A percentile compares a stretch with the other conserved stretches of the same genome.
These are phyloP conservation scores for Zygnema cylindricum DNA, from an alignment of 139 green algal species.

Conservation along the genomic window DNA sequence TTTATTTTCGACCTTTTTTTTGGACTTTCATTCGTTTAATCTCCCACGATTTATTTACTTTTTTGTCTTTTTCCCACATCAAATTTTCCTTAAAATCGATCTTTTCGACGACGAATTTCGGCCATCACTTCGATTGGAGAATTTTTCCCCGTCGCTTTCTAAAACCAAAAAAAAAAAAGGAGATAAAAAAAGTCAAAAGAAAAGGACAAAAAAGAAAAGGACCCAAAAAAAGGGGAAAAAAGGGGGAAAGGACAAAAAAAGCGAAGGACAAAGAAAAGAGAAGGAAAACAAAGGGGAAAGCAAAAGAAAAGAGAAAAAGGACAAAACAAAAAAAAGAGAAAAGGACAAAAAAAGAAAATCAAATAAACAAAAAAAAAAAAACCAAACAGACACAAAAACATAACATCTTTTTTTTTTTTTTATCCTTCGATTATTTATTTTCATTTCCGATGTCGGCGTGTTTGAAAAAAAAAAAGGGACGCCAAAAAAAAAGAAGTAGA, in stretches of 20 bases:
- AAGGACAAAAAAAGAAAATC: no score
- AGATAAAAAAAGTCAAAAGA: background rate
- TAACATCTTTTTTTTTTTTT: no score
- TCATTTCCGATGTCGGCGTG: no score
- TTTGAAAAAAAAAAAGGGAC: no score
- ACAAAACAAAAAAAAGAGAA: background rate
- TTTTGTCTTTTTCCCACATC: background rate
- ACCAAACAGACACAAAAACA: no score
- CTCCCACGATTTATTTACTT: background rate
- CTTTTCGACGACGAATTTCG: constrained; percentile 33
- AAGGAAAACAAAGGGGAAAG: background rate
- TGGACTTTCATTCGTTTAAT: background rate
- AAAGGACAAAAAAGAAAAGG: background rate
- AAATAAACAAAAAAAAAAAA: no score
- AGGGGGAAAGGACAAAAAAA: background rate
- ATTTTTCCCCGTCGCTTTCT: constrained; percentile 20
- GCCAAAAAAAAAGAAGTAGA: no score
- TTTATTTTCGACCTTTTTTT: background rate
- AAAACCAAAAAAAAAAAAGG: background rate
- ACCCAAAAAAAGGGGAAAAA: background rate
- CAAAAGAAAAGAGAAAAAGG: background rate
- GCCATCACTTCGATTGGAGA: constrained; percentile 27
- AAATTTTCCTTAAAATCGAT: constrained; percentile 43
- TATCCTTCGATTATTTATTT: no score
- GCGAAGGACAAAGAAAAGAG: background rate